Base-by-base conservation (phyloP, 2,329 filamentous ascomycete species). In the Beauveria varroae region DNA sequence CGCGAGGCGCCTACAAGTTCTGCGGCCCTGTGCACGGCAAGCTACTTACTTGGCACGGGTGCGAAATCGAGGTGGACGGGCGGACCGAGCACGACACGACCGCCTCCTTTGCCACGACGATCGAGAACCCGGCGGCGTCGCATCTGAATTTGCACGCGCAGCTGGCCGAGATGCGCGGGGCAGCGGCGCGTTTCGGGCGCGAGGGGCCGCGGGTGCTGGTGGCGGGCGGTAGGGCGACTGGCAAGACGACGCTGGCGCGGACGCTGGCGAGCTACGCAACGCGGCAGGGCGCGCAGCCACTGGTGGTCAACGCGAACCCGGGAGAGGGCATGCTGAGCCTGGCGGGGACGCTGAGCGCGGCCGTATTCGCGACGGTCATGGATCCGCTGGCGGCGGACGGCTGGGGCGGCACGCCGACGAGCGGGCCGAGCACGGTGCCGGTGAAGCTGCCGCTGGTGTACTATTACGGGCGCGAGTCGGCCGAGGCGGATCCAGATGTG, bases 381-480 rank as follows among this genome's bases (percentile, higher is more conserved):
- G 93, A 98, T 73, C 82, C 96, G 1, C 82, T 84, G 68, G 79
- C 81, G 2, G 90, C 93, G 68, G 88, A 91, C 64, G 91, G 90
- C 22, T 97, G 92, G 87, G 95, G 95, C 10, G 91, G 84, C 66
- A 93, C 91, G 67, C 93, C 93, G 0, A 96, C 93, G 68, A 96
- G 90, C 66, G 95, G 93, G 0, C 93, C 95, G 0, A 95, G 89
- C 67, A 84, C 87, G 0, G 86, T 96, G 20, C 93, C 93, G 0
- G 91, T 96, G 57, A 98, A 97, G 78, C 80, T 96, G 67, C 95
- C 95, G 5, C 77, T 99, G 59, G 91, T 93, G 30, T 96, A 96
- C 71, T 91, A 92, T 74, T 96, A 90, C 72, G 93, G 95, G 18
- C 79, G 89, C 64, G 81, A 84, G 57, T 86, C 81, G 64, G 84